Percentiles rank a stretch among this genome's conserved stretches.
Conservation (phyloP, 2,329 filamentous ascomycete genomes). For the Pseudopithomyces chartarum region DNA sequence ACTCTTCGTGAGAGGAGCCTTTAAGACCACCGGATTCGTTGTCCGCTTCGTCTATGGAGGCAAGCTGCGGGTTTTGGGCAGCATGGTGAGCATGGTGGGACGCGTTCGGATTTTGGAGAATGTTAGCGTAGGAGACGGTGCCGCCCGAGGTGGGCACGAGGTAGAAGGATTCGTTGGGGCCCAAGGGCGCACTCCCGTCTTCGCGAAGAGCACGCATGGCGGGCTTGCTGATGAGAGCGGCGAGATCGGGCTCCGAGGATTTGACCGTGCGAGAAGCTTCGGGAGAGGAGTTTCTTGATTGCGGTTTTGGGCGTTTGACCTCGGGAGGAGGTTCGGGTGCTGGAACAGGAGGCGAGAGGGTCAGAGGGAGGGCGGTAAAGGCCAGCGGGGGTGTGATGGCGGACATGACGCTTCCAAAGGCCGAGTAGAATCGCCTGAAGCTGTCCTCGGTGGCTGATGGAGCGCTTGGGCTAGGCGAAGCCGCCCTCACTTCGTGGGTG, state of each 20-base stretch:
- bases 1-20: constrained; percentile 66
- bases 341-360: constrained; percentile 30
- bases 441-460: constrained; percentile 66
- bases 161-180: constrained; percentile 70
- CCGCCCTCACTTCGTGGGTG: constrained; percentile 17
- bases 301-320: constrained; percentile 26
- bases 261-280: constrained; percentile 38
- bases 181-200: constrained; percentile 59
- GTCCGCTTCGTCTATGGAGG: constrained; percentile 42
- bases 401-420: constrained; percentile 87
- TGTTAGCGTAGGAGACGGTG: constrained; percentile 90
- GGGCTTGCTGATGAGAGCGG: constrained; percentile 82
- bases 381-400: constrained; percentile 87
- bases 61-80: constrained; percentile 53
- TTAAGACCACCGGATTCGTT: constrained; percentile 50
- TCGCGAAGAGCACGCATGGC: constrained; percentile 79
- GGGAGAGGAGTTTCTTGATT: constrained; percentile 30
- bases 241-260: constrained; percentile 73
- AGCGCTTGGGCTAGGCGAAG: constrained; percentile 17
- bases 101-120: constrained; percentile 58
- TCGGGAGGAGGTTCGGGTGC: constrained; percentile 29
- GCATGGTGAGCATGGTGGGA: constrained; percentile 40
- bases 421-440: constrained; percentile 89
- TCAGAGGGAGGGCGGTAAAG: constrained; percentile 86
- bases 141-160: constrained; percentile 91